Conservation (phyloP, 2,329 filamentous ascomycete species). For the Chaetoscypha palmicola region DNA sequence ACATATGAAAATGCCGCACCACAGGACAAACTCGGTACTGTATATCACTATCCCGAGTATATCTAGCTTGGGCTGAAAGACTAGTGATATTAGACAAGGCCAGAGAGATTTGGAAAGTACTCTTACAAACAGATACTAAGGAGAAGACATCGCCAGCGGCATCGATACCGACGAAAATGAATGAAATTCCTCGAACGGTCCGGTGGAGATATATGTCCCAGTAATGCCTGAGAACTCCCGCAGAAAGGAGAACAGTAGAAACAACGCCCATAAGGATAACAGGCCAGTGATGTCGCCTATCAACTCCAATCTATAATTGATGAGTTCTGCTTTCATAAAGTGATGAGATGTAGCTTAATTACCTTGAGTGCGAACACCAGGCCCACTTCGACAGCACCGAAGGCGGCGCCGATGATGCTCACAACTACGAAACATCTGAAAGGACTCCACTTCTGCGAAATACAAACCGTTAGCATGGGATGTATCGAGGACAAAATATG, state of each 20-base stretch:
- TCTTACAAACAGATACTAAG: constrained; percentile 48
- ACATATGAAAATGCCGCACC: constrained; percentile 59
- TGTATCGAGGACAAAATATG: not conserved
- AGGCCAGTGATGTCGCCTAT: constrained; percentile 48
- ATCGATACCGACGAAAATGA: constrained; percentile 65
- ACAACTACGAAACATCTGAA: constrained; percentile 42
- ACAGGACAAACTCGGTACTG: constrained; percentile 56
- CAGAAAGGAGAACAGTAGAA: constrained; percentile 54
- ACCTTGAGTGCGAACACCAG: constrained; percentile 49
- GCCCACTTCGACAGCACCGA: constrained; percentile 52
- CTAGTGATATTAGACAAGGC: constrained; percentile 9
- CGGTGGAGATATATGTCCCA: constrained; percentile 60
- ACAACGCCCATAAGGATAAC: constrained; percentile 59
- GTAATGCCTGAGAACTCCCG: constrained; percentile 62
- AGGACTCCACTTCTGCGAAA: constrained; percentile 44
- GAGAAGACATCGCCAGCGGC: constrained; percentile 63
- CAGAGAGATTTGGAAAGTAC: constrained; percentile 2
- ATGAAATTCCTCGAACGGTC: constrained; percentile 64
- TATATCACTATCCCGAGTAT: constrained; percentile 61
- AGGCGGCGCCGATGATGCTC: constrained; percentile 43
- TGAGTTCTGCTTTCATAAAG: too few species aligned
- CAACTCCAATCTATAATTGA: too few species aligned
- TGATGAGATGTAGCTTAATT: not conserved
- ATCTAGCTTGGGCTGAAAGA: constrained; percentile 53
- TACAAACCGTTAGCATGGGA: not conserved